phyloP scores from a whole-genome alignment of 345 rosid genomes.

The Acer negundo region DNA sequence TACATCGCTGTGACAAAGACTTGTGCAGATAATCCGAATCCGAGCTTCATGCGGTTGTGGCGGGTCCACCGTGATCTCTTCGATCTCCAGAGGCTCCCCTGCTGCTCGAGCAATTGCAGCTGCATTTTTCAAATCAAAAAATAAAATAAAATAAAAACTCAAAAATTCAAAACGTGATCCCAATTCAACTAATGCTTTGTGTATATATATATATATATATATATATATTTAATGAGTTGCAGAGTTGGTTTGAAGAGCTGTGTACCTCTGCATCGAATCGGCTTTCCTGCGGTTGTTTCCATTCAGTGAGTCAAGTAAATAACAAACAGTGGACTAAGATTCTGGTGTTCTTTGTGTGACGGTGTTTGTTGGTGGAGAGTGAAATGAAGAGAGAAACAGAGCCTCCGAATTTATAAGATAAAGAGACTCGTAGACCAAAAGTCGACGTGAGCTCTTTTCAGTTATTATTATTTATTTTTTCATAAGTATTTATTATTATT shows the following conservation, averaged over 20 bases:
- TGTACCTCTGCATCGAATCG: conserved; percentile 68
- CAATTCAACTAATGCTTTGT: not conserved
- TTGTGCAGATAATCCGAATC: conserved; percentile 66
- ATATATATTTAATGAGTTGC: not conserved
- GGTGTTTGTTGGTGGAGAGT: not conserved
- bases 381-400: not conserved
- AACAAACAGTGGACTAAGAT: not conserved
- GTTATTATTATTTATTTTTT: no score
- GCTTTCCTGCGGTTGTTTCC: conserved; percentile 44
- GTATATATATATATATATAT: no score
- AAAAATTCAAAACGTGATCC: not conserved
- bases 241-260: not conserved
- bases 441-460: no score
- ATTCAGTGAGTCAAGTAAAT: conserved; percentile 11
- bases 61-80: conserved; percentile 78
- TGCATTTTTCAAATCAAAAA: conserved; percentile 17
- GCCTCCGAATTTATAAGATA: not conserved
- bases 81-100: conserved; percentile 74
- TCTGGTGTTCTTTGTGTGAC: not conserved
- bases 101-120: conserved; percentile 74
- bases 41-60: conserved; percentile 76
- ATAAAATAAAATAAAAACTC: not conserved
- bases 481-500: no score
- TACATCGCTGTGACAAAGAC: conserved; percentile 78
- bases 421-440: no score